Conservation (phyloP, 2,329 filamentous ascomycete species). For the Pezicula carpinea region DNA sequence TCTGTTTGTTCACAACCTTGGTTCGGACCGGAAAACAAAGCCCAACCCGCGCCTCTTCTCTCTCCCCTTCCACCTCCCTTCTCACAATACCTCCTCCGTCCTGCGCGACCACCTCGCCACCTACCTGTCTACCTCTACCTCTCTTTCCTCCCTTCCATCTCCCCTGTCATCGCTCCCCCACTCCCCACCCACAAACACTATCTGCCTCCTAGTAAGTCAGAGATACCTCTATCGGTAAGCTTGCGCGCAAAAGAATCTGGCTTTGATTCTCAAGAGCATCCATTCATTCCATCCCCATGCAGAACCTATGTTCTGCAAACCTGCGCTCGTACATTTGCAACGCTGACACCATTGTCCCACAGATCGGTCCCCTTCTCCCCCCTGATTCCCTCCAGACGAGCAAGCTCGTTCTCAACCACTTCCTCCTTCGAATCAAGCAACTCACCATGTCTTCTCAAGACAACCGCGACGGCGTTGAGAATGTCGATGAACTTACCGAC, state of each 20-base stretch:
- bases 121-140: conserved; percentile 10
- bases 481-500: conserved; percentile 50
- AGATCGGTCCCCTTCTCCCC: conserved; percentile 4
- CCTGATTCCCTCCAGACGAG: not conserved
- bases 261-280: conserved; percentile 1
- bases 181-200: not conserved
- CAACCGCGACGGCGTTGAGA: conserved; percentile 21
- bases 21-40: conserved; percentile 1
- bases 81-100: conserved; percentile 6
- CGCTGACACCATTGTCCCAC: not conserved
- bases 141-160: conserved; percentile 7
- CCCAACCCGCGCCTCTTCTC: conserved; percentile 13
- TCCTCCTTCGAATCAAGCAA: conserved; percentile 1
- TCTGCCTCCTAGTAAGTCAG: not conserved
- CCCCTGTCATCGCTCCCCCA: not conserved
- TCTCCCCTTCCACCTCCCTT: conserved; percentile 15
- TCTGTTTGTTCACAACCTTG: not conserved
- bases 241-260: conserved; percentile 3
- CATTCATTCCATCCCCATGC: too few species aligned
- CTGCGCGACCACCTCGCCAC: conserved; percentile 6
- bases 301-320: too few species aligned
- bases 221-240: conserved; percentile 5
- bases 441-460: conserved; percentile 27
- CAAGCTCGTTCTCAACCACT: not conserved
- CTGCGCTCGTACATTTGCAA: too few species aligned